These are phyloP conservation scores for Artemisia annua DNA, from an alignment of 129 eudicot species.

Conservation along the genomic window DNA sequence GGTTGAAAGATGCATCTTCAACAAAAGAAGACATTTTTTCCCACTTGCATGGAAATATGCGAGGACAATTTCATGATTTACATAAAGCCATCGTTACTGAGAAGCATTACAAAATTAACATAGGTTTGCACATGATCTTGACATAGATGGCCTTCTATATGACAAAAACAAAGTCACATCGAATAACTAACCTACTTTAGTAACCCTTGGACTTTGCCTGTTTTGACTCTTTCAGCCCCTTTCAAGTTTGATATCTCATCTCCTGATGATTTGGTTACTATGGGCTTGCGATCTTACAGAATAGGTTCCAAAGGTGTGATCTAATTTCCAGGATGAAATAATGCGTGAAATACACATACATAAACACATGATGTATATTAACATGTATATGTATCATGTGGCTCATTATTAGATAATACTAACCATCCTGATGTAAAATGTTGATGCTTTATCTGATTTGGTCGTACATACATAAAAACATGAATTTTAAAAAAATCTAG, in stretches of 20 bases:
- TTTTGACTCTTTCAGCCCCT: constrained; percentile 63
- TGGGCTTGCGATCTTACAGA: constrained; percentile 58
- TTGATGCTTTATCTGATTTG: constrained; percentile 2
- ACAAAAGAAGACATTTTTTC: constrained; percentile 42
- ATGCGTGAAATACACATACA: neutral
- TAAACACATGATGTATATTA: constrained; percentile 10
- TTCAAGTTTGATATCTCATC: constrained; percentile 92
- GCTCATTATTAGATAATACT: neutral
- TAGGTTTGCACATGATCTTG: constrained; percentile 67
- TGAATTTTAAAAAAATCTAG: neutral
- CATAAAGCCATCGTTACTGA: constrained; percentile 48
- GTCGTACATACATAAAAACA: neutral
- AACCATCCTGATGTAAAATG: constrained; percentile 1
- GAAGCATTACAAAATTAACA: constrained; percentile 54
- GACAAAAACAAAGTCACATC: constrained; percentile 10
- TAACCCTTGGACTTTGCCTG: constrained; percentile 24
- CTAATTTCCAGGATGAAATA: neutral
- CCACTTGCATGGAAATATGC: constrained; percentile 45
- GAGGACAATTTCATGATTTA: constrained; percentile 51
- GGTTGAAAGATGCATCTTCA: constrained; percentile 42
- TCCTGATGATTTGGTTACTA: constrained; percentile 82
- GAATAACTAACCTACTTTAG: constrained; percentile 24
- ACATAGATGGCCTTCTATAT: constrained; percentile 25
- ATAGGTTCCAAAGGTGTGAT: constrained; percentile 51
- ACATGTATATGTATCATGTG: constrained; percentile 12